Percentiles rank a stretch among this genome's conserved stretches.
phyloP scores from a whole-genome alignment of 257 asterid species.

The Lavandula angustifolia region DNA sequence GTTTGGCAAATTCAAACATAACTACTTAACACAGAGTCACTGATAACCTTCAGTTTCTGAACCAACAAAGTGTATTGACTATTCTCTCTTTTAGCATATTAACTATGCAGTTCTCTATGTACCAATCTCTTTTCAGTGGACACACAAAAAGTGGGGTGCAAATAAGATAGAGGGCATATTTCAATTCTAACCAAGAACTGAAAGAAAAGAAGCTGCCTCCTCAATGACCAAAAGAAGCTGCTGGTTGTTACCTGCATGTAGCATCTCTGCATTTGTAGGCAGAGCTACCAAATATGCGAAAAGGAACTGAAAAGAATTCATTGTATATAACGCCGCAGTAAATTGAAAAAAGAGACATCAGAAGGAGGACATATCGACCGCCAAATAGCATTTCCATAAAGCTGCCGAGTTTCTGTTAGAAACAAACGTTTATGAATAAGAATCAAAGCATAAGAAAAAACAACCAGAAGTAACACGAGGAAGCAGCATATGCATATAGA shows the following conservation, averaged over 20 bases:
- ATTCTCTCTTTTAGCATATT: not conserved
- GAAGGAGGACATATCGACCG: slow-evolving; percentile 77
- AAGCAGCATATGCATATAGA: slow-evolving; percentile 16
- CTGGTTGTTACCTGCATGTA: slow-evolving; percentile 66
- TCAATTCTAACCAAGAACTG: slow-evolving; percentile 2
- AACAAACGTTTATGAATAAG: slow-evolving; percentile 29
- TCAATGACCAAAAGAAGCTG: slow-evolving; percentile 20
- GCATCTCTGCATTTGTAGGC: slow-evolving; percentile 89
- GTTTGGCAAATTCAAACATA: not conserved
- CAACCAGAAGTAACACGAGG: slow-evolving; percentile 19
- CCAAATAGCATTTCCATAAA: slow-evolving; percentile 98
- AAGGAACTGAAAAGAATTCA: slow-evolving; percentile 93
- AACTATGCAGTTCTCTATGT: slow-evolving; percentile 11
- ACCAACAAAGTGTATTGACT: not conserved
- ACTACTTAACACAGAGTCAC: not conserved
- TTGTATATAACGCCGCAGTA: slow-evolving; percentile 94
- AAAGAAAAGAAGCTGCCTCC: slow-evolving; percentile 19
- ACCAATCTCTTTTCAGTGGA: not conserved
- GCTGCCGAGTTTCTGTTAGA: slow-evolving; percentile 84
- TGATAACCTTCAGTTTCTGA: not conserved
- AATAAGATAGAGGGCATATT: not conserved
- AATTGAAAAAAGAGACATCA: slow-evolving; percentile 90
- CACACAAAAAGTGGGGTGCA: slow-evolving; percentile 12
- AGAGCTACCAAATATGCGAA: slow-evolving; percentile 85
- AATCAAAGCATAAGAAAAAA: slow-evolving; percentile 13